phyloP scores from a whole-genome alignment of 805 yeast species.

The Candida khao-thaluensis region DNA sequence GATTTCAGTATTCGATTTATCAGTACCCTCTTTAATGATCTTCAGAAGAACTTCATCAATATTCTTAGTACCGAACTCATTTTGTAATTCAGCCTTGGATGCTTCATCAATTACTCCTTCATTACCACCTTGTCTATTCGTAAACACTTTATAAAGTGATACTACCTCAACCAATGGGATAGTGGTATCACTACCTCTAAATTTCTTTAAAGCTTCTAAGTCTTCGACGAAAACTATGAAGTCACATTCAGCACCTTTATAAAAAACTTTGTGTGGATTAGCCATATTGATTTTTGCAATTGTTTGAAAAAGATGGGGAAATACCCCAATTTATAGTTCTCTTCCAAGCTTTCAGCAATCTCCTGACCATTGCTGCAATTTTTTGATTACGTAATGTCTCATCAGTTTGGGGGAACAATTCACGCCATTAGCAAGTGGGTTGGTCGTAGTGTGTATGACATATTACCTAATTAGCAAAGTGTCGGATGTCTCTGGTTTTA shows the following conservation, averaged over 20 bases:
- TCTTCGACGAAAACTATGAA: slow-evolving; percentile 66
- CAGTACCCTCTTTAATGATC: slow-evolving; percentile 60
- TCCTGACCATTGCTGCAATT: slow-evolving; percentile 6
- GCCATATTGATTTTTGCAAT: slow-evolving; percentile 14
- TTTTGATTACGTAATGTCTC: slow-evolving; percentile 5
- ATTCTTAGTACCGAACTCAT: slow-evolving; percentile 64
- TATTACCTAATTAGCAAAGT: slow-evolving; percentile 5
- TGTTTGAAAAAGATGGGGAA: slow-evolving; percentile 2
- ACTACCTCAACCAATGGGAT: slow-evolving; percentile 62
- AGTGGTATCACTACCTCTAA: slow-evolving; percentile 48
- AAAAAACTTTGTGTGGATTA: slow-evolving; percentile 49
- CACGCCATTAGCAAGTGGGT: slow-evolving; percentile 9
- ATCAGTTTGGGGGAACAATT: too few species aligned
- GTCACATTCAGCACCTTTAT: slow-evolving; percentile 64
- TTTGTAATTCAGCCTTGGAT: slow-evolving; percentile 58
- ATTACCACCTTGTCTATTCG: slow-evolving; percentile 61
- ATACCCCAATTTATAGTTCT: slow-evolving; percentile 6
- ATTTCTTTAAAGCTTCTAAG: slow-evolving; percentile 46
- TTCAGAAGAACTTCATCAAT: slow-evolving; percentile 56
- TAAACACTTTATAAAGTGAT: slow-evolving; percentile 63
- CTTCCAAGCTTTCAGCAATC: slow-evolving; percentile 2
- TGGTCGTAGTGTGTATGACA: not conserved
- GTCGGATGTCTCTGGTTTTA: too few species aligned
- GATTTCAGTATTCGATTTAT: slow-evolving; percentile 29
- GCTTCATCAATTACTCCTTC: slow-evolving; percentile 75